These are phyloP conservation scores for Cephaloascus albidus DNA, from an alignment of 805 yeast genomes.

Conservation along the genomic window DNA sequence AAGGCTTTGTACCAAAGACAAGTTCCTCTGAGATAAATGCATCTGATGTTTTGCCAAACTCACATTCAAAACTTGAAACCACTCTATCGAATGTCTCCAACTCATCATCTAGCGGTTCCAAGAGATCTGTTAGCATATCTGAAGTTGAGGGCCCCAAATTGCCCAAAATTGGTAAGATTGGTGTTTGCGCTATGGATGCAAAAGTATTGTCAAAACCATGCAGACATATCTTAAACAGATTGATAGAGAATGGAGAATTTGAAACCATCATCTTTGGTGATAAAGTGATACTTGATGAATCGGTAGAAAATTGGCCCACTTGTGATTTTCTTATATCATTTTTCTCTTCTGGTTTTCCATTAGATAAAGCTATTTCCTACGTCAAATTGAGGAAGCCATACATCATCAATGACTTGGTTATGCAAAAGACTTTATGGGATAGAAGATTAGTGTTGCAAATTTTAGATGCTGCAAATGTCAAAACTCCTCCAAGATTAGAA, in stretches of 20 bases:
- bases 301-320: constrained; percentile 96
- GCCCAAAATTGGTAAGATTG: constrained; percentile 83
- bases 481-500: constrained; percentile 82
- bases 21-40: constrained; percentile 37
- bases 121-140: constrained; percentile 21
- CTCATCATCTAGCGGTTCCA: constrained; percentile 15
- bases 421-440: constrained; percentile 97
- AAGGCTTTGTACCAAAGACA: constrained; percentile 64
- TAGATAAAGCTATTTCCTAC: constrained; percentile 89
- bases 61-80: constrained; percentile 4
- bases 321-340: constrained; percentile 92
- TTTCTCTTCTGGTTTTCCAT: constrained; percentile 93
- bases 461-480: constrained; percentile 73
- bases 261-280: constrained; percentile 97
- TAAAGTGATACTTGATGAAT: constrained; percentile 89
- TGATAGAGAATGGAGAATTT: constrained; percentile 90
- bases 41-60: constrained; percentile 20
- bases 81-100: constrained; percentile 5
- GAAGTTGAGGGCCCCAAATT: constrained; percentile 38
- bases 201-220: constrained; percentile 96
- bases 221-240: constrained; percentile 75
- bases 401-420: constrained; percentile 74
- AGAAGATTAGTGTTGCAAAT: constrained; percentile 78
- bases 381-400: constrained; percentile 86
- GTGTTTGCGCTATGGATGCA: constrained; percentile 98